Evolutionary conservation across 805 yeast species (phyloP).

Genomic region (Lipomyces chichibuensis): DNA sequence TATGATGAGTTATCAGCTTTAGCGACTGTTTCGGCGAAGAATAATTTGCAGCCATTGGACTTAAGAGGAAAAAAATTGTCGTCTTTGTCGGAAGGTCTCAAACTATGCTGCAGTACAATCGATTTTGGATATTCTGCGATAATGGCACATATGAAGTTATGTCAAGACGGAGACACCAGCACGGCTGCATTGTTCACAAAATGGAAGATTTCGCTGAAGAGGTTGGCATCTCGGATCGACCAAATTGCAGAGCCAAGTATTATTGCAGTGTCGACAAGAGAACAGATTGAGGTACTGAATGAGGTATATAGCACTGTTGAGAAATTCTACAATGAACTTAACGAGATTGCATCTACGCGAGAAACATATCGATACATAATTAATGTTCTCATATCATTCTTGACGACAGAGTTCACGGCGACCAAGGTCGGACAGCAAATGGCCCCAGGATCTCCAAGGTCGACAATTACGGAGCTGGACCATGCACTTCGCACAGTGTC

Average conservation of each 20-base stretch:
- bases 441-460: not conserved
- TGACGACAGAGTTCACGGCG: slow-evolving; percentile 1
- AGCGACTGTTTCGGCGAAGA: slow-evolving; percentile 1
- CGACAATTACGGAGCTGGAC: slow-evolving; percentile 45
- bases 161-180: slow-evolving; percentile 2
- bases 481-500: slow-evolving; percentile 54
- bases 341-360: not conserved
- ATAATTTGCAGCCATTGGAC: slow-evolving; percentile 1
- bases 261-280: not conserved
- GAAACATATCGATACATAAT: slow-evolving; percentile 4
- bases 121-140: slow-evolving; percentile 1
- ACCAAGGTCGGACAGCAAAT: not conserved
- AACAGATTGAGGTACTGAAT: not conserved
- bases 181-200: not conserved
- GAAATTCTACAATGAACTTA: slow-evolving; percentile 5
- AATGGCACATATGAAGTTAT: slow-evolving; percentile 11
- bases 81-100: not conserved
- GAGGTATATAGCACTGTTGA: not conserved
- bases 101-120: slow-evolving; percentile 1
- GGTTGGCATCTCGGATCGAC: slow-evolving; percentile 1
- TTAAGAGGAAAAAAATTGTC: slow-evolving; percentile 7
- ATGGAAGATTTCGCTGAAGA: not conserved
- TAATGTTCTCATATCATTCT: not conserved
- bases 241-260: not conserved
- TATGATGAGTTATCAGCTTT: slow-evolving; percentile 9